phyloP scores from a whole-genome alignment of 495 filamentous ascomycete genomes.

The Annulohypoxylon maeteangense region DNA sequence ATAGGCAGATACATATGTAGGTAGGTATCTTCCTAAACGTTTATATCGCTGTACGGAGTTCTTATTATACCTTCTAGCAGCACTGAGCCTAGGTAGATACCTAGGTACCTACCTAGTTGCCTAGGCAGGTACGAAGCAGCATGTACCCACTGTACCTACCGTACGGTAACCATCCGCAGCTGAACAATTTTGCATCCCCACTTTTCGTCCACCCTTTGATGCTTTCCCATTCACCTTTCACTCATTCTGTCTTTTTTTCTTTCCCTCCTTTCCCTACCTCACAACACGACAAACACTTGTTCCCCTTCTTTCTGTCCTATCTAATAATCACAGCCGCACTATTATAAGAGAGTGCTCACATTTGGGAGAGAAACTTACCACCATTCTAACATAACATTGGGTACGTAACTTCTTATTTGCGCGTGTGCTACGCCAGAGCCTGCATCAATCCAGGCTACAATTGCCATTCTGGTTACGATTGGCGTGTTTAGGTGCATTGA shows the following conservation, averaged over 20 bases:
- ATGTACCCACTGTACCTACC: slow-evolving; percentile 17
- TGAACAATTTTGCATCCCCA: slow-evolving; percentile 47
- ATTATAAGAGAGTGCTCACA: slow-evolving; percentile 15
- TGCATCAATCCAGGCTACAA: slow-evolving; percentile 16
- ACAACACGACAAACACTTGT: slow-evolving; percentile 5
- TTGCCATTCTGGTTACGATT: slow-evolving; percentile 26
- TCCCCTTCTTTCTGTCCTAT: slow-evolving; percentile 17
- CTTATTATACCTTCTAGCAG: not conserved
- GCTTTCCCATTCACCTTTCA: slow-evolving; percentile 32
- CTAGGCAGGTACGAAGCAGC: slow-evolving; percentile 20
- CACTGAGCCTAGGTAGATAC: slow-evolving; percentile 22
- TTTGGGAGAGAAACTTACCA: not conserved
- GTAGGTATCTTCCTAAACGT: not conserved
- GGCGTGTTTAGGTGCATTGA: slow-evolving; percentile 16
- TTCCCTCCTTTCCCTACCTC: slow-evolving; percentile 12
- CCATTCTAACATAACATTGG: slow-evolving; percentile 15
- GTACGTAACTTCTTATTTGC: slow-evolving; percentile 8
- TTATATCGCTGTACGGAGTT: not conserved
- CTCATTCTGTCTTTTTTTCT: slow-evolving; percentile 37
- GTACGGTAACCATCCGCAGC: slow-evolving; percentile 27
- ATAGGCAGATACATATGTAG: not conserved
- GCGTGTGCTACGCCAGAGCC: not conserved
- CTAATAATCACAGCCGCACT: not conserved
- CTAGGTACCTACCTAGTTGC: not conserved
- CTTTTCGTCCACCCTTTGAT: slow-evolving; percentile 34